These are phyloP conservation scores for Phaffomyces opuntiae DNA, from an alignment of 805 yeast genomes.

Conservation along the genomic window DNA sequence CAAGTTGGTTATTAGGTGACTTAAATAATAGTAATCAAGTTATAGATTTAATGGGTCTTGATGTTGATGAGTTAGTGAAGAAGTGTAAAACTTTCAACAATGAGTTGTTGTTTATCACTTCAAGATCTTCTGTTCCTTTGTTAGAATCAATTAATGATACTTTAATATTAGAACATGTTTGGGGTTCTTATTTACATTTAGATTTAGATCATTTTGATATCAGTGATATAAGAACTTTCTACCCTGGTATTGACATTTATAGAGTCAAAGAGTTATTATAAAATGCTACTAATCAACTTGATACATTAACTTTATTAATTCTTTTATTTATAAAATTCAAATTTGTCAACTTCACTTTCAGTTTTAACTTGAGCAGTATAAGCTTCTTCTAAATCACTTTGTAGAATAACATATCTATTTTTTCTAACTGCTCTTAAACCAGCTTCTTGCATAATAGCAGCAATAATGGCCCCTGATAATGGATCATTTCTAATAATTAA, in stretches of 20 bases:
- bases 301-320: no score
- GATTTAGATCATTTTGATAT: constrained; percentile 73
- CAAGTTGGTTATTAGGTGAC: constrained; percentile 64
- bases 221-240: constrained; percentile 35
- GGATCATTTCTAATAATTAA: constrained; percentile 95
- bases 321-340: constrained; percentile 83
- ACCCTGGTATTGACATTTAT: constrained; percentile 62
- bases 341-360: constrained; percentile 92
- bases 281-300: no score
- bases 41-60: constrained; percentile 42
- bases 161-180: constrained; percentile 18
- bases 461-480: constrained; percentile 92
- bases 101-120: constrained; percentile 12
- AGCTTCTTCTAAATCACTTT: constrained; percentile 96
- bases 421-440: constrained; percentile 98
- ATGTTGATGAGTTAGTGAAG: constrained; percentile 20
- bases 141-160: constrained; percentile 12
- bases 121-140: constrained; percentile 20
- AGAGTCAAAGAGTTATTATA: constrained; percentile 18
- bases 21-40: constrained; percentile 20
- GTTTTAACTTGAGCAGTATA: constrained; percentile 95
- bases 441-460: constrained; percentile 99
- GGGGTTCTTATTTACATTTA: constrained; percentile 42
- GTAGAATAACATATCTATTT: constrained; percentile 93
- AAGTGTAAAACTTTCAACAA: constrained; percentile 16